Conservation (phyloP, 805 yeast species). For the Ogataea glucozyma region DNA sequence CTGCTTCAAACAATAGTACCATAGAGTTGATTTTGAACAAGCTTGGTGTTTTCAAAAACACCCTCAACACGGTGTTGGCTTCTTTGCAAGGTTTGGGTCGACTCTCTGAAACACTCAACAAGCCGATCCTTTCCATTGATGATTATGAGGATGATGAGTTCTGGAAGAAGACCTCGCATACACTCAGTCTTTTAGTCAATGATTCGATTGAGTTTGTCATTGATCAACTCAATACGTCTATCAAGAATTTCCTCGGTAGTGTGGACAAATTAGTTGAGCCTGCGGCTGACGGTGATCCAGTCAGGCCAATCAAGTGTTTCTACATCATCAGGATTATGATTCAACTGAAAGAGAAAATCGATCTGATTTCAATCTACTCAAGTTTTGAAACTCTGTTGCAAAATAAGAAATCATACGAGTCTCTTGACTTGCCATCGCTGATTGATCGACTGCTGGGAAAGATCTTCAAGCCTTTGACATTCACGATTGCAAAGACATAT, state of each 20-base stretch:
- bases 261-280: constrained; percentile 11
- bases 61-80: constrained; percentile 14
- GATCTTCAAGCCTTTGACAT: constrained; percentile 15
- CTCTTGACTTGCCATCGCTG: constrained; percentile 16
- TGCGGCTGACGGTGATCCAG: neutral
- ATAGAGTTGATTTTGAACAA: constrained; percentile 19
- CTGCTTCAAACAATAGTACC: constrained; percentile 13
- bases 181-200: constrained; percentile 17
- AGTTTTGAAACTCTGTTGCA: constrained; percentile 12
- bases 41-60: constrained; percentile 23
- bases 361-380: constrained; percentile 18
- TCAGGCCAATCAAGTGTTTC: constrained; percentile 22
- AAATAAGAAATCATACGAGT: constrained; percentile 6
- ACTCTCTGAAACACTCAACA: constrained; percentile 23
- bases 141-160: constrained; percentile 36
- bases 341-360: constrained; percentile 27
- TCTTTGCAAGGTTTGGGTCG: constrained; percentile 25
- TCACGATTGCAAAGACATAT: constrained; percentile 12
- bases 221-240: constrained; percentile 18
- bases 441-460: constrained; percentile 19
- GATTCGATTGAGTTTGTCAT: constrained; percentile 19
- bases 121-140: constrained; percentile 38
- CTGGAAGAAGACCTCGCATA: constrained; percentile 26
- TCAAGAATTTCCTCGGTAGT: constrained; percentile 20
- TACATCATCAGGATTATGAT: constrained; percentile 29